Conservation (phyloP, 2,329 filamentous ascomycete genomes). For the Xenoacremonium recifei region DNA sequence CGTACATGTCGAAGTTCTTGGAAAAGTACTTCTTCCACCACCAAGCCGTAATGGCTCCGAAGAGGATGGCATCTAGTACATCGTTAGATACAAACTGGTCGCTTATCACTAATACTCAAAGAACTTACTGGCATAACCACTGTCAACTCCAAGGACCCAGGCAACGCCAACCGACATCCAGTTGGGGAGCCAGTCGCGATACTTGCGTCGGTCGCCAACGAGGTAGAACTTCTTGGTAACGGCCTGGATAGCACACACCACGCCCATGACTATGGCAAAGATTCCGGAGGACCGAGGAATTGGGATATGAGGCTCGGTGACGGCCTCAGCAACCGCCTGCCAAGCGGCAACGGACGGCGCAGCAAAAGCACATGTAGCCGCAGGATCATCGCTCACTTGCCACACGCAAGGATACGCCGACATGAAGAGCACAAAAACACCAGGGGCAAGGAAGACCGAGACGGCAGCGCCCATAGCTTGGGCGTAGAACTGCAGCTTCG, state of each 20-base stretch:
- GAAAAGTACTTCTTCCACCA: slow-evolving; percentile 54
- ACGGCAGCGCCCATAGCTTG: slow-evolving; percentile 62
- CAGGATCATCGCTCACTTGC: slow-evolving; percentile 38
- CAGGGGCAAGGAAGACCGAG: slow-evolving; percentile 65
- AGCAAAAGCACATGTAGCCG: slow-evolving; percentile 51
- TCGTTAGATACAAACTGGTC: slow-evolving; percentile 1
- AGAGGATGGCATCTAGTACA: slow-evolving; percentile 45
- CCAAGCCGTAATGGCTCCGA: slow-evolving; percentile 52
- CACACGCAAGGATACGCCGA: slow-evolving; percentile 68
- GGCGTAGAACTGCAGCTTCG: slow-evolving; percentile 64
- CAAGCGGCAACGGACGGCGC: slow-evolving; percentile 65
- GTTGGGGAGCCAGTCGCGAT: slow-evolving; percentile 58
- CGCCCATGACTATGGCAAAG: slow-evolving; percentile 55
- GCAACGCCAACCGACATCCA: slow-evolving; percentile 62
- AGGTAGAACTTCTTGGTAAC: slow-evolving; percentile 54
- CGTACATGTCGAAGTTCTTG: slow-evolving; percentile 52
- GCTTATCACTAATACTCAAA: too few species aligned
- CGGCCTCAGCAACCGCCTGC: slow-evolving; percentile 62
- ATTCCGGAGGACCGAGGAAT: slow-evolving; percentile 54
- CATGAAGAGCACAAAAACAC: slow-evolving; percentile 66
- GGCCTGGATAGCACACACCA: slow-evolving; percentile 50
- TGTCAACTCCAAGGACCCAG: slow-evolving; percentile 56
- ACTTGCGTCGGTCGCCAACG: slow-evolving; percentile 50
- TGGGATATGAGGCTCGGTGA: slow-evolving; percentile 54
- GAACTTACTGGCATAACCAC: slow-evolving; percentile 37